Percentiles rank a stretch among this genome's conserved stretches.
These are phyloP conservation scores for Taphrina wiesneri DNA, from an alignment of 1,139 yeast species.

Conservation along the genomic window DNA sequence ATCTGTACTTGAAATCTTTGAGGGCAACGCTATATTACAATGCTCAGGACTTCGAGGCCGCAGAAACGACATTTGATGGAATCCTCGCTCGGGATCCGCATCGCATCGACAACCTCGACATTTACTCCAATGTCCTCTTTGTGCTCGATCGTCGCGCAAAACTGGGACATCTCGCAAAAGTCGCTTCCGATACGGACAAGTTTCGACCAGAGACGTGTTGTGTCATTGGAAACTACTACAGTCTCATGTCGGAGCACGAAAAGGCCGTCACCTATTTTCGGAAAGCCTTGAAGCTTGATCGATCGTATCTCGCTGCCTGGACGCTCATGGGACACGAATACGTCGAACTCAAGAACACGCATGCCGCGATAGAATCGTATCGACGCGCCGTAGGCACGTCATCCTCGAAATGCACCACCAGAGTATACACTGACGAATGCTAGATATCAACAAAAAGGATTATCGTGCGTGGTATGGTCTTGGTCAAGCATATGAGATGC, in stretches of 20 bases:
- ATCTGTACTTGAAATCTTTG: conserved; percentile 74
- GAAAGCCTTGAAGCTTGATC: conserved; percentile 79
- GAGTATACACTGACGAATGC: not conserved
- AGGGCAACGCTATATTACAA: conserved; percentile 80
- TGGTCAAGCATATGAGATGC: conserved; percentile 96
- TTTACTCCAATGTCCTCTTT: conserved; percentile 87
- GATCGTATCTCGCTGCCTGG: conserved; percentile 89
- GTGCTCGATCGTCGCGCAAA: conserved; percentile 90
- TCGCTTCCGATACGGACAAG: conserved; percentile 77
- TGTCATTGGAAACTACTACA: conserved; percentile 88
- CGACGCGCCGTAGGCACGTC: conserved; percentile 70
- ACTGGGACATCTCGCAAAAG: conserved; percentile 81
- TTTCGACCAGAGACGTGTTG: conserved; percentile 95
- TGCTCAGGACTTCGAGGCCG: conserved; percentile 66
- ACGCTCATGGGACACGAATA: conserved; percentile 98
- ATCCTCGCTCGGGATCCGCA: conserved; percentile 77
- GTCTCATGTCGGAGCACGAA: conserved; percentile 89
- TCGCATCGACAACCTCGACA: conserved; percentile 84
- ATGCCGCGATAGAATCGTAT: conserved; percentile 96
- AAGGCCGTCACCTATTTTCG: conserved; percentile 91
- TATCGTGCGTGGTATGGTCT: conserved; percentile 98
- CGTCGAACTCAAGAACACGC: conserved; percentile 91
- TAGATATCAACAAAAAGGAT: conserved; percentile 78
- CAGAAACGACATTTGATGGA: conserved; percentile 76
- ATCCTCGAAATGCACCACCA: not conserved